phyloP scores from a whole-genome alignment of 352 stramenopile genomes.

The Pythium rhizo-oryzae region DNA sequence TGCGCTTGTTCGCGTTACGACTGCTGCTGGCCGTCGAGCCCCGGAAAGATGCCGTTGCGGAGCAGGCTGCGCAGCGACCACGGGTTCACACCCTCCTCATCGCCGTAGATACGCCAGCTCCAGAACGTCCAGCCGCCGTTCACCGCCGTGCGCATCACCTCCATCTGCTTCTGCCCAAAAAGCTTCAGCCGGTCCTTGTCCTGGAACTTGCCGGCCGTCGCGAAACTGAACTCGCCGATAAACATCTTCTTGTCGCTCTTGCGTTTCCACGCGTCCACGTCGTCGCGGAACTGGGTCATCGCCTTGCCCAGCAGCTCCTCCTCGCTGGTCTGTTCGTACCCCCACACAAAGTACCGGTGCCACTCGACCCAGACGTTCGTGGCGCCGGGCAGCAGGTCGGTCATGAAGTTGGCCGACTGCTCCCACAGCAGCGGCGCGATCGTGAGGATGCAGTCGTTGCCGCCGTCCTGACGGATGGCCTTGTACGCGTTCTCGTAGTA shows the following conservation, averaged over 20 bases:
- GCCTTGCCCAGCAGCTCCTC: constrained; percentile 47
- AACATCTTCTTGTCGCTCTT: constrained; percentile 44
- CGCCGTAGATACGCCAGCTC: constrained; percentile 71
- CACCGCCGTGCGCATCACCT: constrained; percentile 51
- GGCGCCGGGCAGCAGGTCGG: constrained; percentile 56
- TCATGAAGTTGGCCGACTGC: constrained; percentile 50
- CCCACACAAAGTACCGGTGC: constrained; percentile 86
- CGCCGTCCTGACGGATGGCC: constrained; percentile 43
- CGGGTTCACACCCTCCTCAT: constrained; percentile 57
- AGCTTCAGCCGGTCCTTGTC: constrained; percentile 47
- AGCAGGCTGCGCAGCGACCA: constrained; percentile 70
- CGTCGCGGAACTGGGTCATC: constrained; percentile 49
- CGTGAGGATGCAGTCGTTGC: constrained; percentile 68
- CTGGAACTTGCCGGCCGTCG: constrained; percentile 62
- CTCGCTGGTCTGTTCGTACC: constrained; percentile 62
- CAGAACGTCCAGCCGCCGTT: constrained; percentile 76
- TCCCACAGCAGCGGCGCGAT: constrained; percentile 56
- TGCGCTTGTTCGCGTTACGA: too few relatives aligned
- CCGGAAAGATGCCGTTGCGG: constrained; percentile 37
- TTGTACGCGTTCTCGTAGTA: constrained; percentile 79
- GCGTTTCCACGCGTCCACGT: constrained; percentile 45
- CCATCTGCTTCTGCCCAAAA: constrained; percentile 49
- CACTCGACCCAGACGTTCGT: constrained; percentile 85
- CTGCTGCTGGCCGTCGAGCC: background rate
- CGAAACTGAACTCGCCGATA: constrained; percentile 67